These are phyloP conservation scores for Sisymbrium irio DNA, from an alignment of 345 rosid species.

Conservation along the genomic window DNA sequence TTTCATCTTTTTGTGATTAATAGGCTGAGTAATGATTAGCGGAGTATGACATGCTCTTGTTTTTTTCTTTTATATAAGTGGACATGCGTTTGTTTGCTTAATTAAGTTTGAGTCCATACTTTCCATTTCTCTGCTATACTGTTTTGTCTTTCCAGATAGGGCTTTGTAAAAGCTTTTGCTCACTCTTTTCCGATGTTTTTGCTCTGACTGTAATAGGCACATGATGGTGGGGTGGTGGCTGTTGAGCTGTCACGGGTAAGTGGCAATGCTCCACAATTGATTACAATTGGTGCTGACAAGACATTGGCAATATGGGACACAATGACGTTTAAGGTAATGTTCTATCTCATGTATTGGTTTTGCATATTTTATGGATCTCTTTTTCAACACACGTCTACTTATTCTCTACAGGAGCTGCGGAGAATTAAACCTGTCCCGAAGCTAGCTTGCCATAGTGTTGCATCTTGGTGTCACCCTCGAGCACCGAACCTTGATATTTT, in stretches of 20 bases:
- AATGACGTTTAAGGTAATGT: constrained; percentile 82
- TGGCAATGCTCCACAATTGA: constrained; percentile 92
- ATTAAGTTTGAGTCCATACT: constrained; percentile 10
- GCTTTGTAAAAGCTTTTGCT: constrained; percentile 11
- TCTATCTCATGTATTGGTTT: constrained; percentile 12
- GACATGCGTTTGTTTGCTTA: background rate
- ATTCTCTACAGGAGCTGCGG: constrained; percentile 71
- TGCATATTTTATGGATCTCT: constrained; percentile 4
- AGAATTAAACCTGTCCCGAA: constrained; percentile 95
- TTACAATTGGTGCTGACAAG: constrained; percentile 98
- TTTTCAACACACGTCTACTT: constrained; percentile 8
- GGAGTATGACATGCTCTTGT: constrained; percentile 7
- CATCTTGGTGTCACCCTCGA: constrained; percentile 99
- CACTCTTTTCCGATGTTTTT: constrained; percentile 16
- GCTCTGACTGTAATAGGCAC: constrained; percentile 57
- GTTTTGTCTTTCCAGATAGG: constrained; percentile 8
- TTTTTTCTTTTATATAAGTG: background rate
- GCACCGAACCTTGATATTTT: constrained; percentile 98
- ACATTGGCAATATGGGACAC: constrained; percentile 99
- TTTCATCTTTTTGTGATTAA: background rate
- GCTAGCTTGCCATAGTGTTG: constrained; percentile 94
- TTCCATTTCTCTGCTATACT: constrained; percentile 5
- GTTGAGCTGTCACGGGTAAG: constrained; percentile 95
- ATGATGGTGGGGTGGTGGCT: constrained; percentile 97
- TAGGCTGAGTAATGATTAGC: constrained; percentile 1